Conservation (phyloP, 345 rosid genomes). For the Hibiscus trionum region DNA sequence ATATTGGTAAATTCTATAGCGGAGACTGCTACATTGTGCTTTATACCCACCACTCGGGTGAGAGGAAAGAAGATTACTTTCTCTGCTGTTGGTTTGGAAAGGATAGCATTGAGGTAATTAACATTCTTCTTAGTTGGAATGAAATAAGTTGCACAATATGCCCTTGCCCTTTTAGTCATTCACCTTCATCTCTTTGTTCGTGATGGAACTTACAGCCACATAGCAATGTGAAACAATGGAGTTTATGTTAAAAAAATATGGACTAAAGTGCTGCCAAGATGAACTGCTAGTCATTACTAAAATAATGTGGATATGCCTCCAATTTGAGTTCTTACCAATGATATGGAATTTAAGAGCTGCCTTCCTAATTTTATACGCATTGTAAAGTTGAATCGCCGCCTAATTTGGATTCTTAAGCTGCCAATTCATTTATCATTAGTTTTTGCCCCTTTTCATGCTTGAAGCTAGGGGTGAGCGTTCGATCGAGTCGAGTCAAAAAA, state of each 20-base stretch:
- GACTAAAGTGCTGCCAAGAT: neutral
- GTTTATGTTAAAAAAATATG: neutral
- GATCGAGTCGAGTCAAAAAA: no score
- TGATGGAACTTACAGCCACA: neutral
- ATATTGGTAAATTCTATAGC: constrained; percentile 81
- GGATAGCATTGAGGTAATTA: constrained; percentile 77
- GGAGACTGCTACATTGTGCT: constrained; percentile 95
- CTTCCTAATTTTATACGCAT: neutral
- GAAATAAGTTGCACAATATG: neutral
- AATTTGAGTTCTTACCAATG: neutral
- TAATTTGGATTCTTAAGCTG: neutral
- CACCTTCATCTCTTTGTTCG: neutral
- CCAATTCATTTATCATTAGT: neutral
- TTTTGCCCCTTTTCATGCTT: neutral
- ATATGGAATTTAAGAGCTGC: neutral
- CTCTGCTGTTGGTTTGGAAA: constrained; percentile 94
- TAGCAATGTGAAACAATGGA: neutral
- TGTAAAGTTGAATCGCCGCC: neutral
- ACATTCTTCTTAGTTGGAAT: constrained; percentile 1
- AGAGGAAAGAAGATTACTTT: constrained; percentile 91
- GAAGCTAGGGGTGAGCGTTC: no score
- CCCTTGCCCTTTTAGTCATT: neutral
- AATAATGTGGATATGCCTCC: neutral
- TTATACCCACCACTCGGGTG: constrained; percentile 86
- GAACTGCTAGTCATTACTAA: neutral